Conservation (phyloP, 2,329 filamentous ascomycete genomes). For the Claviceps spartinae region DNA sequence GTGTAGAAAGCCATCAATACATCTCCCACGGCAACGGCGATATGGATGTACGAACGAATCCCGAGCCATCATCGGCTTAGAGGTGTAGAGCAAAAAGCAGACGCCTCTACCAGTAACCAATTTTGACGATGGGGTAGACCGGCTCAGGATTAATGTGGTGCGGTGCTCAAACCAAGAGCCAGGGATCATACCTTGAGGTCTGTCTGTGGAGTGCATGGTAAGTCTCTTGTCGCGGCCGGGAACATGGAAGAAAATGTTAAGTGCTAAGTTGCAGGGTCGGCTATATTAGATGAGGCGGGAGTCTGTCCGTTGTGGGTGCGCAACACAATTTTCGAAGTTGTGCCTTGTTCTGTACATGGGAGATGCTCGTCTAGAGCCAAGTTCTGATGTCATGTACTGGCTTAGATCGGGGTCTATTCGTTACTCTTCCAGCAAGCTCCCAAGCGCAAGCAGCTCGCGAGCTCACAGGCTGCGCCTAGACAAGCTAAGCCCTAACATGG, state of each 20-base stretch:
- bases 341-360: neutral
- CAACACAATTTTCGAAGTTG: neutral
- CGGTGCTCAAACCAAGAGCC: slow-evolving; percentile 3
- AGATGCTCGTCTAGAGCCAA: neutral
- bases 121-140: neutral
- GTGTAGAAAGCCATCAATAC: neutral
- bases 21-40: slow-evolving; percentile 5
- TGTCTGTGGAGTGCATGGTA: slow-evolving; percentile 7
- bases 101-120: neutral
- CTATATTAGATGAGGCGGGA: slow-evolving; percentile 13
- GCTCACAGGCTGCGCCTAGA: neutral
- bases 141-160: neutral
- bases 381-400: neutral
- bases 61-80: neutral
- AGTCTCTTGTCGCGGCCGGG: slow-evolving; percentile 1
- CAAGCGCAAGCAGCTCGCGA: neutral
- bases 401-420: neutral
- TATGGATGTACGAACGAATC: neutral
- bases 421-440: too few relatives aligned
- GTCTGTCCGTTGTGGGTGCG: neutral
- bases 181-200: slow-evolving; percentile 11
- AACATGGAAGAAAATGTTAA: slow-evolving; percentile 1
- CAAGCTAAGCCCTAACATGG: slow-evolving; percentile 1
- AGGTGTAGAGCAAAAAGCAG: neutral
- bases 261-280: slow-evolving; percentile 17